Evolutionary conservation across 2,329 filamentous ascomycete genomes (phyloP), one percentile per base, ranked within the genome.

Genomic region (Neophaeococcomyces mojaviensis): DNA sequence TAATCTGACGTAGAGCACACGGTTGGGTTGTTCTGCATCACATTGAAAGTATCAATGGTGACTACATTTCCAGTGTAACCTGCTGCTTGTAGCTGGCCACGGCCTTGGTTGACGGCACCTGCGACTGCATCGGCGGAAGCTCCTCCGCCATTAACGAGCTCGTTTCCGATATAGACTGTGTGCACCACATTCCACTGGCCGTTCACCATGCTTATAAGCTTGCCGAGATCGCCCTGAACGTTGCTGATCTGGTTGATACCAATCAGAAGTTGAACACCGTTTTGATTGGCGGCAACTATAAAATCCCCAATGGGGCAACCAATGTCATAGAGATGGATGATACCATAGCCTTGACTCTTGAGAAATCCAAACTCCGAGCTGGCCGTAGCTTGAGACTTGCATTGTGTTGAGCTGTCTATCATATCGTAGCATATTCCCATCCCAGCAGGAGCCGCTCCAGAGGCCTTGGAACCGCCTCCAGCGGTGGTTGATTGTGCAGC

Each of bases 111-210:
- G 32, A 92, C 68, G 3, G 79, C 80, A 12, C 61, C 63, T 10
- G 81, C 68, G 7, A 90, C 77, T 41, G 74, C 64, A 1, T 56
- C 55, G 0, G 77, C 70, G 3, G 71, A 73, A 31, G 71, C 74
- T 31, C 69, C 63, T 33, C 79, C 78, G 42, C 72, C 75, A 64
- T 86, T 84, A 61, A 94, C 79, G 28, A 84, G 71, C 64, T 94
- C 88, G 61, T 94, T 94, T 51, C 87, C 88, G 34, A 94, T 75
- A 46, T 78, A 78, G 58, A 94, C 73, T 2, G 85, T 84, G 59
- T 84, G 73, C 51, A 94, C 75, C 12, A 70, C 61, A 39, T 69
- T 70, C 86, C 86, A 94, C 63, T 86, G 77, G 24, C 74, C 71
- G 4, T 68, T 65, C 34, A 84, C 71, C 12, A 75, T 79, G 3